Conservation (phyloP, 176 grass and related monocot genomes). For the Secale cereale region DNA sequence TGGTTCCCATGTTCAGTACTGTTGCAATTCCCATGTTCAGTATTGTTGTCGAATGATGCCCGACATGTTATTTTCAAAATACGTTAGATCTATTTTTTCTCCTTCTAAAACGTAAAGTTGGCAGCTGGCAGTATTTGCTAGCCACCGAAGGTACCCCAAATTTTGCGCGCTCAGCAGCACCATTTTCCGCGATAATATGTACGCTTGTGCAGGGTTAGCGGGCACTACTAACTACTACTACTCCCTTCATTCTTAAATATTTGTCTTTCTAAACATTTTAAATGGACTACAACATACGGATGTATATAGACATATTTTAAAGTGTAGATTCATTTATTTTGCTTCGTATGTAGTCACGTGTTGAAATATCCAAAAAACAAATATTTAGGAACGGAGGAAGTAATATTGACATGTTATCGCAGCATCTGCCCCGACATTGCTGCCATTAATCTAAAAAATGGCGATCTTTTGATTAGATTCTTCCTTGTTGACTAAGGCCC, state of each 20-base stretch:
- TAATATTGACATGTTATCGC: no score
- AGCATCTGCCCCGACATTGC: not conserved
- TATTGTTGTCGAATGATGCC: not conserved
- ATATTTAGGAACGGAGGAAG: no score
- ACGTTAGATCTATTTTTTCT: not conserved
- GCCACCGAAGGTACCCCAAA: slow-evolving; percentile 14
- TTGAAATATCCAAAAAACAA: no score
- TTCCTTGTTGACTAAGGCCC: not conserved
- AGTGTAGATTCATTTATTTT: no score
- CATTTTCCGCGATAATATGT: slow-evolving; percentile 8
- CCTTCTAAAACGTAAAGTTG: not conserved
- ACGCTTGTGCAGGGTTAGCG: not conserved
- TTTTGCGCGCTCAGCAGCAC: not conserved
- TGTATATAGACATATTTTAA: no score
- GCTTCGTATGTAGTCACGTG: no score
- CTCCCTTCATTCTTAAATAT: no score
- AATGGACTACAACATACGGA: no score
- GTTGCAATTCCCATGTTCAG: not conserved
- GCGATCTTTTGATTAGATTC: not conserved
- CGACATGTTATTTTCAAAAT: not conserved
- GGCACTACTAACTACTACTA: no score
- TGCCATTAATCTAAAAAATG: not conserved
- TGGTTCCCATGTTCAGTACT: not conserved
- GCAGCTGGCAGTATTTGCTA: not conserved
- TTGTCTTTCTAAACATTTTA: no score